phyloP scores from a whole-genome alignment of 2,329 filamentous ascomycete species.

The Apiospora sp. region DNA sequence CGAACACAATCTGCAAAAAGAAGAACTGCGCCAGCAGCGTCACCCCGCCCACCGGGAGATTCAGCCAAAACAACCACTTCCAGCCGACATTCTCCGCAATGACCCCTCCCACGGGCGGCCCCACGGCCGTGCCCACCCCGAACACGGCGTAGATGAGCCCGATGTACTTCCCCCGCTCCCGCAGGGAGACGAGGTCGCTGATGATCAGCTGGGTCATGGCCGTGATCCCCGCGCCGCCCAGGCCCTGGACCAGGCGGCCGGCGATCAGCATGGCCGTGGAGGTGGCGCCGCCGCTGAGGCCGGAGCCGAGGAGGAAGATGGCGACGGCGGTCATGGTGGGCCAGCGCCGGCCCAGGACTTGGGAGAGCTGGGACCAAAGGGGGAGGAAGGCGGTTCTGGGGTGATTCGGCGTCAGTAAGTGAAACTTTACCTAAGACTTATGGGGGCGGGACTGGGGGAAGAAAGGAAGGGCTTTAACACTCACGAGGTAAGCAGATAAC shows the following conservation, averaged over 20 bases:
- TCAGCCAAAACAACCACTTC: slow-evolving; percentile 34
- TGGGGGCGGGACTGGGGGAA: too few relatives aligned
- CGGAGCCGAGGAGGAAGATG: slow-evolving; percentile 47
- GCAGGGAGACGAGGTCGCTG: neutral
- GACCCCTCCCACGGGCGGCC: neutral
- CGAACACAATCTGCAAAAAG: slow-evolving; percentile 18
- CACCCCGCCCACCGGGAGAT: slow-evolving; percentile 33
- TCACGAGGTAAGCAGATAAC: neutral
- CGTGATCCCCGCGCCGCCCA: slow-evolving; percentile 44
- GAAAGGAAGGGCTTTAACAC: too few relatives aligned
- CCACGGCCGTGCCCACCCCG: neutral
- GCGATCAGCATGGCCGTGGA: slow-evolving; percentile 44
- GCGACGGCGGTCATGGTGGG: slow-evolving; percentile 41
- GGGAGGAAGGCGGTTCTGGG: neutral
- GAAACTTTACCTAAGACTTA: too few relatives aligned
- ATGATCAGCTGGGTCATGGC: slow-evolving; percentile 10
- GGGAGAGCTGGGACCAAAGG: neutral
- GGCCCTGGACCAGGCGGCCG: slow-evolving; percentile 46
- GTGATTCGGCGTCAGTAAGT: too few relatives aligned
- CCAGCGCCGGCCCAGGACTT: neutral
- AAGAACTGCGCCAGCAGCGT: slow-evolving; percentile 28
- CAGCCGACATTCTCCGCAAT: slow-evolving; percentile 27
- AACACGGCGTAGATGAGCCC: slow-evolving; percentile 1
- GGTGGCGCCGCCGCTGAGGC: slow-evolving; percentile 45
- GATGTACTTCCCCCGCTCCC: neutral